Base-by-base conservation (phyloP, 1,284 basidiomycete genomes). In the Inonotus hispidus region DNA sequence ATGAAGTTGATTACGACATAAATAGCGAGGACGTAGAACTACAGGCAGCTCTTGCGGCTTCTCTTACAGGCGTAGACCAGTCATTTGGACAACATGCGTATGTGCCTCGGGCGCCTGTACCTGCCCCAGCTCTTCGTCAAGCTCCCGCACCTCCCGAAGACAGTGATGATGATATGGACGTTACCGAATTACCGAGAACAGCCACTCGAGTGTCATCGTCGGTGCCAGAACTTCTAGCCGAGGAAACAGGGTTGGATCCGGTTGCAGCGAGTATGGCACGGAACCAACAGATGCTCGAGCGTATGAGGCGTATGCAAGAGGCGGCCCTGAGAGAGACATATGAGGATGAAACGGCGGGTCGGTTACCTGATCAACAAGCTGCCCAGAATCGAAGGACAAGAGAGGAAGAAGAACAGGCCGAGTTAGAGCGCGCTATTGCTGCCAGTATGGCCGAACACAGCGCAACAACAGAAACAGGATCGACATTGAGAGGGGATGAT, bases 21-120 rank as follows among this genome's bases (percentile, higher is more conserved):
- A 92, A 91, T 65, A 87, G 92, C 66, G 93, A 95, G 71, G 94
- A 96, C 71, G 82, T 85, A 66, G 91, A 93, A 62, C 80, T 96
- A 0, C 92, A 95, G 70, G 87, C 85, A 5, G 93, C 91, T 1
- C 73, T 95, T 53, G 90, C 91, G 67, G 93, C 93, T 0, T 91
- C 88, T 1, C 69, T 92, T 19, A 74, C 74, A 69, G 71, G 71
- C 43, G n/a, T 62, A 41, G 63, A 63, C 16, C 32, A 52, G 35
- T 29, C 19, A 6, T 46, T 47, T 37, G 45, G 46, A 14, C 47
- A 57, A 14, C 53, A 60, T 19, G 35, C 49, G 5, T 41, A 61
- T 29, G 27, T 59, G 2, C 46, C 57, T 19, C 52, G 47, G 8
- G 16, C 52, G 8, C 53, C 64, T 13, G 46, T 59, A 6, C 56